Evolutionary conservation across 1,284 basidiomycete genomes (phyloP), one percentile per base, ranked within the genome.

Genomic region (Ceratobasidium sp.): DNA sequence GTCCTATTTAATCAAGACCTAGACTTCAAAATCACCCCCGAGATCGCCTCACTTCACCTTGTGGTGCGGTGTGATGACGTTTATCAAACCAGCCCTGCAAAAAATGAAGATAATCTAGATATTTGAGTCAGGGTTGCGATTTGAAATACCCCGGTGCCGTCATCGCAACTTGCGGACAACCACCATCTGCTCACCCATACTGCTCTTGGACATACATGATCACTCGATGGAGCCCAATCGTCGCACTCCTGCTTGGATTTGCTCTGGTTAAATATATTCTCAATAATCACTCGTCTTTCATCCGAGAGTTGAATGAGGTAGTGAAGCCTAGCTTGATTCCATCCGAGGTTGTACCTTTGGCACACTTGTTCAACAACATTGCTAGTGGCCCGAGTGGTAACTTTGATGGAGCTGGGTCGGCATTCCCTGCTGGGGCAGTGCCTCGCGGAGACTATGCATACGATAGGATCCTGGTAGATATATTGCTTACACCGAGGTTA

Each of bases 321-420:
- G 49, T 40, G n/a, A 40, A 20, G 18, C 61, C 40, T 15, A 42
- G 40, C 5, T n/a, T 69, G 42, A 61, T 73, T 13, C 46, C 46
- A 4, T 61, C 58, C 15, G n/a, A 73, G 44, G 12, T 44, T 13
- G n/a, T 73, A 28, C 44, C 71, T 53, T 33, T 73, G 58, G 28
- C 7, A 3, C 71, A 73, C 15, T 49, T 73, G 28, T 73, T 60
- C 44, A 73, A 73, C 44, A 73, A 73, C 39, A 28, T 73, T 23
- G 71, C 71, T 13, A 49, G 58, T 28, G 71, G 71, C n/a, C 77
- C 79, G 15, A 40, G 49, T 20, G 80, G 80, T n/a, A 42, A 73
- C 53, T 73, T 73, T 51, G 71, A 73, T 51, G 71, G 71, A 1
- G 56, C 58, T 58, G 71, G 71, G 18, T 63, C 71, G 28, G 71